phyloP scores from a whole-genome alignment of 257 asterid species.

The Fraxinus excelsior region DNA sequence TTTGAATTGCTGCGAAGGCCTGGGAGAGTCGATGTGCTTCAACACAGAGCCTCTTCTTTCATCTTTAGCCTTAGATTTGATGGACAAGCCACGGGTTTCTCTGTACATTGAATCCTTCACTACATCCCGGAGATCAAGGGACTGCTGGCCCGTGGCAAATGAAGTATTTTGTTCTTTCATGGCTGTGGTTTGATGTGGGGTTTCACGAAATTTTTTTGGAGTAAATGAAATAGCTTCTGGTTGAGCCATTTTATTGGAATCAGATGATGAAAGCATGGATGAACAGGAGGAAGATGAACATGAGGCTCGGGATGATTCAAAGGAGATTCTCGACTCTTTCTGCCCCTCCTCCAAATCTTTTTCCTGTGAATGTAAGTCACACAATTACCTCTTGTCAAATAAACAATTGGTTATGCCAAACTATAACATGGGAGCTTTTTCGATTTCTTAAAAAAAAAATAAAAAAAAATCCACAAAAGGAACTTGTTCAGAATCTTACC shows the following conservation, averaged over 20 bases:
- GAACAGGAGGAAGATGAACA: slow-evolving; percentile 60
- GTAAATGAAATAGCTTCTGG: slow-evolving; percentile 35
- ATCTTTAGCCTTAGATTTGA: slow-evolving; percentile 50
- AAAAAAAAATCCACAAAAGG: not conserved
- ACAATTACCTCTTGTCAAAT: slow-evolving; percentile 8
- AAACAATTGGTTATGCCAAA: not conserved
- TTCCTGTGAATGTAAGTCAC: slow-evolving; percentile 33
- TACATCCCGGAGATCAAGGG: slow-evolving; percentile 62
- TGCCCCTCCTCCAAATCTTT: slow-evolving; percentile 11
- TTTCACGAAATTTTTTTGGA: slow-evolving; percentile 36
- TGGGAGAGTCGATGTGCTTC: slow-evolving; percentile 91
- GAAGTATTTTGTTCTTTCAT: slow-evolving; percentile 36
- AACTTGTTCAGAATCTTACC: slow-evolving; percentile 5
- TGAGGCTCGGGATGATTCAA: slow-evolving; percentile 45
- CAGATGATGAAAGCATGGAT: slow-evolving; percentile 65
- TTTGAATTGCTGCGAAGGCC: slow-evolving; percentile 65
- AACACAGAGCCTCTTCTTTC: slow-evolving; percentile 54
- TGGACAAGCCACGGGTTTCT: slow-evolving; percentile 63
- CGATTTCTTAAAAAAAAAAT: not conserved
- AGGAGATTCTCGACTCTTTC: slow-evolving; percentile 32
- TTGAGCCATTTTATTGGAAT: slow-evolving; percentile 45
- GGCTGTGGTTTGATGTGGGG: slow-evolving; percentile 32
- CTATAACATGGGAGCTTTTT: not conserved
- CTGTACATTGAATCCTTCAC: slow-evolving; percentile 84
- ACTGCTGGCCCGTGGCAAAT: slow-evolving; percentile 29